These are phyloP conservation scores for Rhodotorula sp. DNA, from an alignment of 1,284 basidiomycete species.

Conservation along the genomic window DNA sequence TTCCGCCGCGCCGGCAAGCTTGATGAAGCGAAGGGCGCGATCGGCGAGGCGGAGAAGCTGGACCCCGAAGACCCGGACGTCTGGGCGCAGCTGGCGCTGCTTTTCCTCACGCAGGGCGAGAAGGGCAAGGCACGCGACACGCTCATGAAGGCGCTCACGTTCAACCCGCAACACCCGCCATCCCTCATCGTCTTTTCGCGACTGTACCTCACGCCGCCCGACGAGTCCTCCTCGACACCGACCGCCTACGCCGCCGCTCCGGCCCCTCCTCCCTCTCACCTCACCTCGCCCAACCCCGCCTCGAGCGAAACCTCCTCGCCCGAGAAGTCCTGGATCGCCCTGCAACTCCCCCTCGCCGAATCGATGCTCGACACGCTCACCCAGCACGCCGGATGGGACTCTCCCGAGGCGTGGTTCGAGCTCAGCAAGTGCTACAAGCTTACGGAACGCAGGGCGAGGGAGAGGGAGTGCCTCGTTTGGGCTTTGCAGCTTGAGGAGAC, in stretches of 20 bases:
- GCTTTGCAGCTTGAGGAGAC: constrained; percentile 72
- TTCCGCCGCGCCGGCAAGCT: constrained; percentile 85
- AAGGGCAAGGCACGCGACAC: not conserved
- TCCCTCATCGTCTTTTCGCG: constrained; percentile 73
- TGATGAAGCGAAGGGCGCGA: constrained; percentile 82
- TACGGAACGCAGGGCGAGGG: constrained; percentile 62
- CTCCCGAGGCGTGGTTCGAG: constrained; percentile 88
- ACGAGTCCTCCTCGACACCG: not conserved
- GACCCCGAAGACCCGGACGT: constrained; percentile 44
- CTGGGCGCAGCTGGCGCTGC: constrained; percentile 51
- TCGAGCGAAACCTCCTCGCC: constrained; percentile 62
- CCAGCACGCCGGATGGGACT: constrained; percentile 69
- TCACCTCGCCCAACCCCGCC: constrained; percentile 45
- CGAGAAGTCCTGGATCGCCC: constrained; percentile 50
- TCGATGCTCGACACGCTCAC: constrained; percentile 52
- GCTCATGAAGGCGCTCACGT: constrained; percentile 35
- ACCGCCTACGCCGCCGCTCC: not conserved
- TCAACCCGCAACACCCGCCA: constrained; percentile 64
- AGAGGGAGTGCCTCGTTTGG: constrained; percentile 69
- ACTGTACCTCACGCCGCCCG: constrained; percentile 60
- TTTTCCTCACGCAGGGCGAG: not conserved
- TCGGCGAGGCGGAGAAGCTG: constrained; percentile 89
- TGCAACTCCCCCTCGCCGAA: constrained; percentile 52
- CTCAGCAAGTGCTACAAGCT: constrained; percentile 73
- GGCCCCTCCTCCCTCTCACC: not conserved